Evolutionary conservation across 164 flowering plant species (phyloP), one percentile per base, ranked within the genome.

Genomic region (Santalum album): DNA sequence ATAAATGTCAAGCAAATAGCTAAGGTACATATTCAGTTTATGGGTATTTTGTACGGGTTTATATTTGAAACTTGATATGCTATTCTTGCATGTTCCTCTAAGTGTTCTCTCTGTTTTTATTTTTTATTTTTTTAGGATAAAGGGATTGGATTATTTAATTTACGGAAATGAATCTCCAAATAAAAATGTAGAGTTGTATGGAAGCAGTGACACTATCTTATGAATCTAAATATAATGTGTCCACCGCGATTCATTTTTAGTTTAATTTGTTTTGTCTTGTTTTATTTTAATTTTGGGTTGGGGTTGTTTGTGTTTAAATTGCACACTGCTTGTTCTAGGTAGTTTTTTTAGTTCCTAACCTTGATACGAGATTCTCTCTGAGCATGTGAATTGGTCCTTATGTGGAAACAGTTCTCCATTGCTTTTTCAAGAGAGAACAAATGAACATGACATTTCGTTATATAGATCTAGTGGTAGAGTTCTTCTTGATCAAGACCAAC

Each of bases 1-100:
- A 94, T 94, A n/a, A 90, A 90, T 66, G 99, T 94, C 6, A 94
- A 90, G 73, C 99, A 90, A 72, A 94, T 94, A 62, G 99, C 96
- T 15, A 94, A 90, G 96, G 97, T 92, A 67, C 19, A 3, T 25
- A 56, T 44, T 25, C 2, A 9, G 24, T 23, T 25, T 15, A 6
- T 32, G 55, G 35, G 2, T 43, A 0, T 45, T 2, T 3, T 17
- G 14, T 42, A 20, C 29, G 44, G 7, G 1, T 11, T 54, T 15
- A 22, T 59, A 22, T 35, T 25, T 43, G 16, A 17, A 21, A 25
- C 29, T 24, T 29, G 47, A 23, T 22, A n/a, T 17, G 47, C 1
- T 54, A 25, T 12, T 6, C 14, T 34, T 49, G 4, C 7, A 22
- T 25, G 35, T 25, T 25, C 12, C 27, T 39, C 38, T 47, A n/a